Evolutionary conservation across 2,329 filamentous ascomycete genomes (phyloP), one percentile per base, ranked within the genome.

Genomic region (Cercospora janseana): DNA sequence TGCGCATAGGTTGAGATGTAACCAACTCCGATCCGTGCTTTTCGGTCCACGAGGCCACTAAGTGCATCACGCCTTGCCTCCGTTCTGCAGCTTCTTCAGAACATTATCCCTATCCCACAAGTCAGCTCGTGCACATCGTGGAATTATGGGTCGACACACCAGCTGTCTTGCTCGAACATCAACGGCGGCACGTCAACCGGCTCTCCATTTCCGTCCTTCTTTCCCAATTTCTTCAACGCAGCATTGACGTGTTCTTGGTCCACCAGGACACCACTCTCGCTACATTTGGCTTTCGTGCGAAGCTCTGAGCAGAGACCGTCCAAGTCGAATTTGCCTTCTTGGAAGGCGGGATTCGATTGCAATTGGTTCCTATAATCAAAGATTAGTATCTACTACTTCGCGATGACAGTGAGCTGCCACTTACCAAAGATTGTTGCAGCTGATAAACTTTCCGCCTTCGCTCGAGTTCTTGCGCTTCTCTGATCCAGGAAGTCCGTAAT

Each of bases 211-310:
- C 54, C 52, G 18, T 60, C 56, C 48, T 66, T 63, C 23, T 69
- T 63, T 31, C 69, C 66, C 20, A 77, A 56, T 44, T 72, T 73
- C 63, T 73, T 70, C 46, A 77, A 67, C 4, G 74, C 73, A 29
- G 70, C 81, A 65, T 95, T 87, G 61, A 97, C 95, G 63, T 97
- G 91, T 47, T 82, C 82, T 72, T 95, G 85, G 55, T 90, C 86
- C 18, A 98, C 87, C 13, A 95, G 88, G 9, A 94, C 88, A 12
- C 93, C 92, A 13, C 79, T 86, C 60, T 95, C 88, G 0, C 90
- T 95, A 70, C 93, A 98, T 66, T 92, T 93, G 51, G 93, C 93
- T 74, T 98, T 98, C 68, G 91, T 88, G 58, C 92, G 88, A 10
- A 98, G 81, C 67, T 98, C 91, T 4, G 86, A 87, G 73, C 93